phyloP scores from a whole-genome alignment of 495 filamentous ascomycete species.

The Neurospora intermedia region DNA sequence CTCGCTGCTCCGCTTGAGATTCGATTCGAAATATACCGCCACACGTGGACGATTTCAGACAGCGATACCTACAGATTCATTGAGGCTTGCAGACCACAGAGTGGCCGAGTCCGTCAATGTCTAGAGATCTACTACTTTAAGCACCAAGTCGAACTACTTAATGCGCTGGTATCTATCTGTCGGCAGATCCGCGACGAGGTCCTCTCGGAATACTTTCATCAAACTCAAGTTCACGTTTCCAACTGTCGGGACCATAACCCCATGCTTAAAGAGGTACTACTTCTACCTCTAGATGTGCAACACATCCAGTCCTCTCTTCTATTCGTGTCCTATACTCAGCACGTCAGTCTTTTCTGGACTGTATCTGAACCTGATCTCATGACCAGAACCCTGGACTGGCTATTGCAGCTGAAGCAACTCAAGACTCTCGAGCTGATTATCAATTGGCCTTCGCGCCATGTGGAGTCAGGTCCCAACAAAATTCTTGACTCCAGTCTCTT shows the following conservation, averaged over 20 bases:
- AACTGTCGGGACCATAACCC: no score
- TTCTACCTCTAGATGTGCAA: background rate
- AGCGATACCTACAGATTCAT: no score
- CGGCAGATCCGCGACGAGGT: background rate
- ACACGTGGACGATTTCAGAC: background rate
- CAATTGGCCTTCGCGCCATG: rapidly evolving
- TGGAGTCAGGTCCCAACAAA: rapidly evolving
- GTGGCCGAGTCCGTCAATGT: no score
- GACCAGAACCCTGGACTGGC: background rate
- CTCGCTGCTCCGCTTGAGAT: background rate
- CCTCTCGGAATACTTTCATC: background rate
- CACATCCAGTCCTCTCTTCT: background rate
- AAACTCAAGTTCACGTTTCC: background rate
- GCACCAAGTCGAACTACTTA: background rate
- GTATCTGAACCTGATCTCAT: background rate
- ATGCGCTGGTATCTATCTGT: background rate
- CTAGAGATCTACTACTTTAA: background rate
- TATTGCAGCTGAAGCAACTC: background rate
- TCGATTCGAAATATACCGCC: background rate
- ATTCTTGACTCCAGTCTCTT: background rate
- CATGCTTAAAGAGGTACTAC: no score
- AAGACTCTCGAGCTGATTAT: background rate
- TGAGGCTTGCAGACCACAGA: no score
- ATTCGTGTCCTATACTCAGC: background rate
- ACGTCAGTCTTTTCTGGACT: background rate